Percentiles rank a stretch among this genome's conserved stretches.
phyloP scores from a whole-genome alignment of 352 stramenopile species.

The Pythium monospermum region DNA sequence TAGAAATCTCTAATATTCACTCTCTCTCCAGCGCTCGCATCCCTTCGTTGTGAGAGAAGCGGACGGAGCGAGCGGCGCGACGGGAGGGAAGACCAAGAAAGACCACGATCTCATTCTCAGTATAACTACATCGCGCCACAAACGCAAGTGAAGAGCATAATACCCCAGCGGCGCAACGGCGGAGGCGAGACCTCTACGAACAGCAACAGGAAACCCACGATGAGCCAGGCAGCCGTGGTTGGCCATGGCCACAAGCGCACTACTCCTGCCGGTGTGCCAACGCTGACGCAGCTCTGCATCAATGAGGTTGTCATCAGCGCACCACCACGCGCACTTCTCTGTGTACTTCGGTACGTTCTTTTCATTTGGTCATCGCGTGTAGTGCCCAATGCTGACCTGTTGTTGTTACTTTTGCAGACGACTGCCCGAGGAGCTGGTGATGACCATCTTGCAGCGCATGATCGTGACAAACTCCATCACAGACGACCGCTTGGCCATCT shows the following conservation, averaged over 20 bases:
- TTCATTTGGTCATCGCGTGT: background rate
- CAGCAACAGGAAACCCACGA: constrained; percentile 1
- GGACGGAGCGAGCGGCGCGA: too few species aligned
- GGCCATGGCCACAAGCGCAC: background rate
- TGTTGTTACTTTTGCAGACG: constrained; percentile 30
- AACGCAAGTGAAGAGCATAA: too few species aligned
- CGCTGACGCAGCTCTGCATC: constrained; percentile 60
- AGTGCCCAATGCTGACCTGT: background rate
- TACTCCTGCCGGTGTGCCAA: constrained; percentile 25
- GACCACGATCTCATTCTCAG: too few species aligned
- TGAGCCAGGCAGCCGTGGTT: constrained; percentile 5
- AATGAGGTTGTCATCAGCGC: constrained; percentile 45
- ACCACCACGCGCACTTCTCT: constrained; percentile 49
- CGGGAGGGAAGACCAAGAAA: too few species aligned
- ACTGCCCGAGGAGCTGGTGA: constrained; percentile 77
- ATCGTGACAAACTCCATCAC: constrained; percentile 68
- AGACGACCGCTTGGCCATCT: constrained; percentile 75
- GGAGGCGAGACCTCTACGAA: background rate
- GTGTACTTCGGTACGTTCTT: constrained; percentile 53
- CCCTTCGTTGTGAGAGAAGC: background rate
- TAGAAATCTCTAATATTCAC: background rate
- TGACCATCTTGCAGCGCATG: constrained; percentile 67
- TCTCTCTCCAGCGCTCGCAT: background rate
- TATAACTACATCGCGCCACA: too few species aligned
- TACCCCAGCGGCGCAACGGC: too few species aligned